Percentiles rank a stretch among this genome's conserved stretches.
Evolutionary conservation across 257 asterid species (phyloP).

Genomic region (Solanum chmielewskii): DNA sequence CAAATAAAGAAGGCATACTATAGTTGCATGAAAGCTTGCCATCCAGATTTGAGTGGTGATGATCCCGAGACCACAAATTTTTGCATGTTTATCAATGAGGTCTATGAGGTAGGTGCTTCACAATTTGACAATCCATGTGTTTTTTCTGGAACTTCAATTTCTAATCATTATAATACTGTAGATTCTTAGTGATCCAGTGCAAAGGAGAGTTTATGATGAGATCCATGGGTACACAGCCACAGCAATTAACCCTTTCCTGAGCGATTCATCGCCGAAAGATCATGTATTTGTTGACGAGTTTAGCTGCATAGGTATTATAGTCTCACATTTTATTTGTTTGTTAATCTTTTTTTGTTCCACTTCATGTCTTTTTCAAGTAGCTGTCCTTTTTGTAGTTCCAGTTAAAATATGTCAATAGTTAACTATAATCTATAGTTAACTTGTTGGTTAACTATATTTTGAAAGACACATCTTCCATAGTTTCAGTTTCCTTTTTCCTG

Average conservation of each 20-base stretch:
- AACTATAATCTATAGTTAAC: not conserved
- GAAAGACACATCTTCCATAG: not conserved
- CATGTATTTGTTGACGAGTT: slow-evolving; percentile 97
- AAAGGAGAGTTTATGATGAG: slow-evolving; percentile 87
- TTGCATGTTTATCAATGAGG: slow-evolving; percentile 90
- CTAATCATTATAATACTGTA: slow-evolving; percentile 20
- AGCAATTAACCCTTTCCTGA: slow-evolving; percentile 78
- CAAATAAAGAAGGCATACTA: slow-evolving; percentile 94
- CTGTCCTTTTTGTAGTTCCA: not conserved
- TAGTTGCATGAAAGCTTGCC: slow-evolving; percentile 97
- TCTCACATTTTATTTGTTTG: not conserved
- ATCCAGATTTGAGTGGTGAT: slow-evolving; percentile 95
- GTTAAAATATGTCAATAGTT: not conserved
- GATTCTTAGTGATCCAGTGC: slow-evolving; percentile 98
- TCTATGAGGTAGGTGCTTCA: slow-evolving; percentile 53
- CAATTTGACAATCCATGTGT: not conserved
- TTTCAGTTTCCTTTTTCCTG: not conserved
- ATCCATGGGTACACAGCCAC: slow-evolving; percentile 88
- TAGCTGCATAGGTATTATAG: slow-evolving; percentile 81
- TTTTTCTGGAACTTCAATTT: not conserved
- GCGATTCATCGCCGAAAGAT: slow-evolving; percentile 64
- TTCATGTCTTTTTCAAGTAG: not conserved
- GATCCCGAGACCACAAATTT: slow-evolving; percentile 83
- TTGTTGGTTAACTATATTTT: not conserved
- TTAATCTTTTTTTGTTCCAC: not conserved